phyloP scores from a whole-genome alignment of 306 rosid genomes.

The Pachyrhizus erosus region DNA sequence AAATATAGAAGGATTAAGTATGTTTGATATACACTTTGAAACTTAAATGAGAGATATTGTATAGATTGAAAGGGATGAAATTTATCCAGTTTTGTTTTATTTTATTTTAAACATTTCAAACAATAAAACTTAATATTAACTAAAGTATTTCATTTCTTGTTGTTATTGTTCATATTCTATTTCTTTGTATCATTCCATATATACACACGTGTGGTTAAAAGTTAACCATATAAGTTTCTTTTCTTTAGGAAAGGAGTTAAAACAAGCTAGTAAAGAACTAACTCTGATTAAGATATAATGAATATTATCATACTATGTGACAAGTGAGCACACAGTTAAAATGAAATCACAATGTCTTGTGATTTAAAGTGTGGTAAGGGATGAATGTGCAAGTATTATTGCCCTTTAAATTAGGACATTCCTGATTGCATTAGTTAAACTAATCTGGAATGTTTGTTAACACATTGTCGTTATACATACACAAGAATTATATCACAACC shows the following conservation, averaged over 20 bases:
- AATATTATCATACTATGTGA: not conserved
- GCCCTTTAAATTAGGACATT: not conserved
- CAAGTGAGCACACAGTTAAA: not conserved
- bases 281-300: not conserved
- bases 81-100: not conserved
- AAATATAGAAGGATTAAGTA: too few species aligned
- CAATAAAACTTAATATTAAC: not conserved
- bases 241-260: not conserved
- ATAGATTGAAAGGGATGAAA: not conserved
- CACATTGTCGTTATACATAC: not conserved
- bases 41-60: not conserved
- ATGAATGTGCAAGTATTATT: not conserved
- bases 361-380: not conserved
- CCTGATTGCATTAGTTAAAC: not conserved
- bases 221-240: not conserved
- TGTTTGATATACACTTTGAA: too few species aligned
- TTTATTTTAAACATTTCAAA: not conserved
- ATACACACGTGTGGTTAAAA: not conserved
- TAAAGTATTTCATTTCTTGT: not conserved
- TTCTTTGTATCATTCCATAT: not conserved
- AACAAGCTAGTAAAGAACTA: not conserved
- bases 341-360: not conserved
- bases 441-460: not conserved
- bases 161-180: too few species aligned
- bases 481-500: slow-evolving; percentile 46